Evolutionary conservation across 2,329 filamentous ascomycete species (phyloP).

Genomic region (Phialophora tarda): DNA sequence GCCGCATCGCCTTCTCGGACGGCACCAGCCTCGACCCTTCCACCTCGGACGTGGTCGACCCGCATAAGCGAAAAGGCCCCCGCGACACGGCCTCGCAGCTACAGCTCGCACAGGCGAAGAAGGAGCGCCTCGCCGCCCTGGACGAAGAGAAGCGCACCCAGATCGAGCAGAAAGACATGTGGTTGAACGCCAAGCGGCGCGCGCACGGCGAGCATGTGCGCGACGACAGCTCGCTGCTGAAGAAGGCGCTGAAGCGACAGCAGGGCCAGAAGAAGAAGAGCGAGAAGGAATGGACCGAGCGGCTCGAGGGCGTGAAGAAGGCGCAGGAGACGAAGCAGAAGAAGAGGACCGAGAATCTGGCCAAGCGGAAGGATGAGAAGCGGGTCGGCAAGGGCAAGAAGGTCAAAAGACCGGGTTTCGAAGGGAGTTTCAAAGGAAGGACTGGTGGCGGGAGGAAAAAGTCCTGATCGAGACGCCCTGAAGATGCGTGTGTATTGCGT

Average conservation of each 20-base stretch:
- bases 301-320: conserved; percentile 73
- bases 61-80: conserved; percentile 76
- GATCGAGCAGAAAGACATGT: conserved; percentile 90
- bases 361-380: conserved; percentile 76
- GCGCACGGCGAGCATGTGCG: conserved; percentile 87
- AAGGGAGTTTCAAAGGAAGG: conserved; percentile 69
- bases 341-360: conserved; percentile 80
- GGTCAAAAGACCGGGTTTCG: conserved; percentile 69
- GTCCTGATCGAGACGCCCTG: conserved; percentile 5
- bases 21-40: conserved; percentile 79
- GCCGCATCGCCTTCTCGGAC: conserved; percentile 87
- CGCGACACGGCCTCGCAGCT: conserved; percentile 85
- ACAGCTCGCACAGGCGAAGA: conserved; percentile 83
- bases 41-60: conserved; percentile 61
- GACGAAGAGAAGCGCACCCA: conserved; percentile 82
- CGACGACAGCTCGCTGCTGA: conserved; percentile 84
- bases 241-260: conserved; percentile 94
- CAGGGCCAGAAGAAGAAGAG: conserved; percentile 89
- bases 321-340: conserved; percentile 78
- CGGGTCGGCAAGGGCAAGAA: conserved; percentile 57
- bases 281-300: conserved; percentile 82
- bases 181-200: conserved; percentile 87
- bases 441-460: conserved; percentile 37
- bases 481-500: not conserved
- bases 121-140: conserved; percentile 75